Evolutionary conservation across 768 basidiomycete species (phyloP).

Genomic region (Boletus subcaerulescens): DNA sequence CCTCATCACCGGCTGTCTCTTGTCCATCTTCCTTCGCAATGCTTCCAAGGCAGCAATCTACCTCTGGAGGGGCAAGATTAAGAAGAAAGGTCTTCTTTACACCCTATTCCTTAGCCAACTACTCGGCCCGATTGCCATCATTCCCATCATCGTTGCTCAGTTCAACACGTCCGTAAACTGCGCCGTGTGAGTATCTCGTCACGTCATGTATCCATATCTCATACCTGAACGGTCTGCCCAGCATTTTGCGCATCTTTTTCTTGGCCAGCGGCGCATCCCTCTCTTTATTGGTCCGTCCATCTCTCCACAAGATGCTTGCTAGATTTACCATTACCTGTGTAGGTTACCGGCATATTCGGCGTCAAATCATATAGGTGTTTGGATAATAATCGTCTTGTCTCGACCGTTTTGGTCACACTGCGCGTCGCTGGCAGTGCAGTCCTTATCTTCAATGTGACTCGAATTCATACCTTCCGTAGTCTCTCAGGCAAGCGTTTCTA

Average conservation of each 20-base stretch:
- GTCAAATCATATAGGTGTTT: constrained; percentile 66
- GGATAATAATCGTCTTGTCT: constrained; percentile 54
- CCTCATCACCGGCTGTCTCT: not conserved
- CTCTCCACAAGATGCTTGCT: no score
- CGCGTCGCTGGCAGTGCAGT: constrained; percentile 42
- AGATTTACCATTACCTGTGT: not conserved
- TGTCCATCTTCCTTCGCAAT: constrained; percentile 5
- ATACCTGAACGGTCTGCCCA: constrained; percentile 9
- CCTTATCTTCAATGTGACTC: constrained; percentile 41
- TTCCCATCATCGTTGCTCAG: constrained; percentile 46
- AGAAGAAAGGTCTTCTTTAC: constrained; percentile 58
- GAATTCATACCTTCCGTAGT: constrained; percentile 39
- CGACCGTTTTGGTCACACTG: constrained; percentile 40
- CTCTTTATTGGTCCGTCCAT: constrained; percentile 37
- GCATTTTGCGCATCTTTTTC: constrained; percentile 36
- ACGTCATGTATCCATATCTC: not conserved
- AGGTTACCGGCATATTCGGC: constrained; percentile 64
- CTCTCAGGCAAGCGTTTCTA: constrained; percentile 41
- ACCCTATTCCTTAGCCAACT: constrained; percentile 19
- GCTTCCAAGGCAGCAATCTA: constrained; percentile 38
- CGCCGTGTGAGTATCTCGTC: not conserved
- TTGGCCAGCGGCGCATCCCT: constrained; percentile 31
- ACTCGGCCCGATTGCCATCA: constrained; percentile 43
- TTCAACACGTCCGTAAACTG: constrained; percentile 30
- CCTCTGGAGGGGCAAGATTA: constrained; percentile 51